Base-by-base conservation (phyloP, 202 grass and related monocot genomes). In the Carex arenaria region DNA sequence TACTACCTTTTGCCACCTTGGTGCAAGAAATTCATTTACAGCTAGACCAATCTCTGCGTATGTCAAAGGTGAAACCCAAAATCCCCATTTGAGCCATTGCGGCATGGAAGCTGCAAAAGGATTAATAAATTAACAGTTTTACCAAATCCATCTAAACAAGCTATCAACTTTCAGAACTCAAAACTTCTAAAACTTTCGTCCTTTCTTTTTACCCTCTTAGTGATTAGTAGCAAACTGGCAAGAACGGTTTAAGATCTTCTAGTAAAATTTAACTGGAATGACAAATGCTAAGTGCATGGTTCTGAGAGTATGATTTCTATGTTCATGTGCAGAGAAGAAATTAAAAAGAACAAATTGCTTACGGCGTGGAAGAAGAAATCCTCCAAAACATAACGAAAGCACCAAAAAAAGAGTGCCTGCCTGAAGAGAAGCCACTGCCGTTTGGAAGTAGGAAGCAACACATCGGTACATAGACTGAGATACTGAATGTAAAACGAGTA, bases 1-100 rank as follows among this genome's bases (percentile, higher is more conserved):
- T 72, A 12, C 79, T 80, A 97, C 94, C 90, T 94, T 87, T 63
- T 87, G 66, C 92, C 94, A 97, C 90, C 94, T 89, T 71, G 89
- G 74, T 67, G 90, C 84, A 40, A 83, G 82, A 82, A 97, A 94
- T 87, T 97, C 94, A 82, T 91, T 97, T 84, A 78, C 74, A 67
- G 92, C 79, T 67, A 97, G 80, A 40, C 80, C 89, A 85, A 97
- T 91, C 79, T 97, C 90, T 73, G 82, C 80, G 34, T 94, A 94
- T 2, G 94, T 88, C 66, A 94, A 63, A 67, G 92, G 94, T 61
- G 94, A 94, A 67, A 92, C 31, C 94, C 94, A 94, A 87, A 93
- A 97, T 79, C 87, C 92, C 94, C 94, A 97, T 85, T 91, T 93
- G 20, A 94, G 74, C 94, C 94, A 97, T 74, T 71, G 79, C 77